Conservation (phyloP, 2,329 filamentous ascomycete genomes). For the Amylocarpus encephaloides region DNA sequence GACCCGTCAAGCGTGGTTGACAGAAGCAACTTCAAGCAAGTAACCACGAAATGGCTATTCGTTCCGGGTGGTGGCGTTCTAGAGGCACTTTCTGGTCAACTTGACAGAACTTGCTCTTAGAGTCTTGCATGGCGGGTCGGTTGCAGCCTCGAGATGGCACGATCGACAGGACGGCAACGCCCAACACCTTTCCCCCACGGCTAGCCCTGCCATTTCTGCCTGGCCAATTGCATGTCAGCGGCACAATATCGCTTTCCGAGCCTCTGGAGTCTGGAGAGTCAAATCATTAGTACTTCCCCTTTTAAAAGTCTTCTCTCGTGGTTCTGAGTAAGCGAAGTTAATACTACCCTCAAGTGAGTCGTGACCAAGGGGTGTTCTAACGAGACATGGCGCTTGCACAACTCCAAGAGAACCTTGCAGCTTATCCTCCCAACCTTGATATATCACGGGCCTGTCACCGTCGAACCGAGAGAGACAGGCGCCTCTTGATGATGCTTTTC, state of each 20-base stretch:
- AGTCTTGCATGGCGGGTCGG: not conserved
- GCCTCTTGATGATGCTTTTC: slow-evolving; percentile 26
- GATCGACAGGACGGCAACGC: slow-evolving; percentile 18
- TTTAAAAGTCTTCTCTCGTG: not conserved
- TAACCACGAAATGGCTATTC: slow-evolving; percentile 13
- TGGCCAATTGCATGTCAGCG: too few species aligned
- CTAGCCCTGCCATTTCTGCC: slow-evolving; percentile 6
- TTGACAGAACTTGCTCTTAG: not conserved
- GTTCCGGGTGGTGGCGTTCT: slow-evolving; percentile 18
- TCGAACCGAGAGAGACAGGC: slow-evolving; percentile 27
- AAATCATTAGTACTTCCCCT: too few species aligned
- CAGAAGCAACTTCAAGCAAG: slow-evolving; percentile 13
- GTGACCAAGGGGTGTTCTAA: slow-evolving; percentile 10
- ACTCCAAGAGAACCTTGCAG: slow-evolving; percentile 20
- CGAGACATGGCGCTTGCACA: slow-evolving; percentile 18
- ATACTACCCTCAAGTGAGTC: slow-evolving; percentile 5
- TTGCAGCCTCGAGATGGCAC: not conserved
- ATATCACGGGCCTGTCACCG: slow-evolving; percentile 27
- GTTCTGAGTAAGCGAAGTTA: not conserved
- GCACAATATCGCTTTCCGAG: too few species aligned
- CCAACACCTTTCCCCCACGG: slow-evolving; percentile 8
- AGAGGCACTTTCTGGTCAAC: slow-evolving; percentile 12
- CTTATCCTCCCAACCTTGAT: slow-evolving; percentile 27
- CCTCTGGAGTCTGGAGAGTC: too few species aligned
- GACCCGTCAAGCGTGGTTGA: slow-evolving; percentile 22